Evolutionary conservation across 2,329 filamentous ascomycete species (phyloP).

Genomic region (Fusarium coicis): DNA sequence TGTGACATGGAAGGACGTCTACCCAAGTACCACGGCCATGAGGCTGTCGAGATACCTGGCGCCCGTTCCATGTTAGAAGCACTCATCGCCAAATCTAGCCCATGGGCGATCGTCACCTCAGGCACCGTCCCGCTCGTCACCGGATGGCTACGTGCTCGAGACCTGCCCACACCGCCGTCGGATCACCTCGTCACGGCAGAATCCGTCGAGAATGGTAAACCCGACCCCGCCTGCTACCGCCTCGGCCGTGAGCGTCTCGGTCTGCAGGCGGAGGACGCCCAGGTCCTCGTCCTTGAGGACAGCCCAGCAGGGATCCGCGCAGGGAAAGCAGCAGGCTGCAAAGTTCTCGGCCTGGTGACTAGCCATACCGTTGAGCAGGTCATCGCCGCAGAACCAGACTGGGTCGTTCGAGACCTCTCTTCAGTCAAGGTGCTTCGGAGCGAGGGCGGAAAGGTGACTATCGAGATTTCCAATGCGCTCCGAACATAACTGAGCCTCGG

Average conservation of each 20-base stretch:
- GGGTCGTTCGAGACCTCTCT: conserved; percentile 82
- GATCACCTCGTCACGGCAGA: conserved; percentile 78
- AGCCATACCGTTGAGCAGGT: conserved; percentile 82
- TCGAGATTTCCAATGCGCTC: conserved; percentile 75
- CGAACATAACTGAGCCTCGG: conserved; percentile 40
- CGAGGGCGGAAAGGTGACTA: conserved; percentile 67
- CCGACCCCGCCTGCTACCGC: conserved; percentile 78
- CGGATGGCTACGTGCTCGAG: conserved; percentile 77
- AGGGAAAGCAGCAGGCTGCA: conserved; percentile 87
- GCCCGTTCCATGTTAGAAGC: conserved; percentile 75
- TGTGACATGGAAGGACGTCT: conserved; percentile 80
- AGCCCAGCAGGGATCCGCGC: conserved; percentile 85
- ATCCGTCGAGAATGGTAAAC: conserved; percentile 80
- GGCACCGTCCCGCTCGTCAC: conserved; percentile 74
- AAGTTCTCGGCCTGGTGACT: conserved; percentile 84
- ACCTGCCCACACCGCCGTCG: conserved; percentile 67
- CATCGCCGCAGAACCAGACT: conserved; percentile 81
- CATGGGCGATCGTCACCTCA: conserved; percentile 90
- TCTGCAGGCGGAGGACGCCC: conserved; percentile 57
- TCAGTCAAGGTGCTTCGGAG: conserved; percentile 73
- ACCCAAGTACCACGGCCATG: conserved; percentile 78
- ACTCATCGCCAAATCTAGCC: conserved; percentile 70
- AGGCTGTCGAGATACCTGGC: conserved; percentile 88
- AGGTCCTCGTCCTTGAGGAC: conserved; percentile 85
- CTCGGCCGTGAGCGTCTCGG: conserved; percentile 73